These are phyloP conservation scores for Chrysopogon serrulatus DNA, from an alignment of 176 grass and related monocot genomes.

Conservation along the genomic window DNA sequence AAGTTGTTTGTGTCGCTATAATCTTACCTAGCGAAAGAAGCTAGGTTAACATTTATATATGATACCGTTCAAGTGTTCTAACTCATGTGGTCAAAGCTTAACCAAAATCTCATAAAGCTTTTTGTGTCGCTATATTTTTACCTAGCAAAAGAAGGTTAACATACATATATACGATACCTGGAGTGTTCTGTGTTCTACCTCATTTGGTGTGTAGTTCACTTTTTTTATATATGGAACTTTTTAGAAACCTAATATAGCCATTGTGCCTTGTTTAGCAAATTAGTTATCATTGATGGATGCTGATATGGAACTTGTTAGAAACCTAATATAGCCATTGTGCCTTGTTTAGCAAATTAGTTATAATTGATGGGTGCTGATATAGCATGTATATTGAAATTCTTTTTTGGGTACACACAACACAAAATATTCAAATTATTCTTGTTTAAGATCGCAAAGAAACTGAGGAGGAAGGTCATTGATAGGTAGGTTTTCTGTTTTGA, in stretches of 20 bases:
- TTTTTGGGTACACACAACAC: background rate
- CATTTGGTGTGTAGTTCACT: background rate
- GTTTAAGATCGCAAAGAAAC: background rate
- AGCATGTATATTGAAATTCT: background rate
- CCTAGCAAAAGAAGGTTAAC: background rate
- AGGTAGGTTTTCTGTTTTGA: background rate
- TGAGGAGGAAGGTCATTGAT: background rate
- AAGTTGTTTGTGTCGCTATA: background rate
- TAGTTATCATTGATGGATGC: background rate
- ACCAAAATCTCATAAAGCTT: background rate
- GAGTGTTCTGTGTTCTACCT: background rate
- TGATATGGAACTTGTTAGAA: no score
- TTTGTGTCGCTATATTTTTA: slow-evolving; percentile 2
- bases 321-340: no score
- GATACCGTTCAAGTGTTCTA: background rate
- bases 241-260: background rate
- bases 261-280: background rate
- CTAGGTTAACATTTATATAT: background rate
- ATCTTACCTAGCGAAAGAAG: slow-evolving; percentile 4
- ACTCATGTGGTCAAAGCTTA: background rate
- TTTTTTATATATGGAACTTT: background rate
- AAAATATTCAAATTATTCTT: background rate
- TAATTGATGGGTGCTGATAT: background rate
- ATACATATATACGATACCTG: background rate
- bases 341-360: no score